phyloP scores from a whole-genome alignment of 2,329 filamentous ascomycete species.

The Ustulina deusta region DNA sequence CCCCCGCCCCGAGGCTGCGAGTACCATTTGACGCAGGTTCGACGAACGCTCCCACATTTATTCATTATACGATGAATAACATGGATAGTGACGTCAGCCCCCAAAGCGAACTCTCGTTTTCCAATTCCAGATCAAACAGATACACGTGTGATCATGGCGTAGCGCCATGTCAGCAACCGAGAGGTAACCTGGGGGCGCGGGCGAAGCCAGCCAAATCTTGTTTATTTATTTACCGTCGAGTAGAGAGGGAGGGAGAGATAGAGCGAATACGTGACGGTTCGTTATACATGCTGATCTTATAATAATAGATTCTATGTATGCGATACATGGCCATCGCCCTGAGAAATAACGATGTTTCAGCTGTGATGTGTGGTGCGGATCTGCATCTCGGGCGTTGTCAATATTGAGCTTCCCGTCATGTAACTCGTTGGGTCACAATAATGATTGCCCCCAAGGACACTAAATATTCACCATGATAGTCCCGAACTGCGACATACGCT shows the following conservation, averaged over 20 bases:
- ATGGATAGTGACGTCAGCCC: no score
- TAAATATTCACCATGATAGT: slow-evolving; percentile 24
- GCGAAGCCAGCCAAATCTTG: slow-evolving; percentile 6
- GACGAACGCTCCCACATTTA: no score
- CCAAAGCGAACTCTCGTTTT: no score
- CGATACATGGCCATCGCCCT: not conserved
- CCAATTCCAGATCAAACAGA: no score
- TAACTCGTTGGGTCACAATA: slow-evolving; percentile 12
- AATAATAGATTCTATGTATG: not conserved
- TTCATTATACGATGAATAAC: no score
- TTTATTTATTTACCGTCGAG: slow-evolving; percentile 30
- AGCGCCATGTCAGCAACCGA: slow-evolving; percentile 13
- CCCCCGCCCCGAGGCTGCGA: no score
- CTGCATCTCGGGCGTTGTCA: slow-evolving; percentile 7
- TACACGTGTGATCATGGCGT: slow-evolving; percentile 15
- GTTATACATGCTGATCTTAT: not conserved
- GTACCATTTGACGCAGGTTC: no score
- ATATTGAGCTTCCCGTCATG: slow-evolving; percentile 1
- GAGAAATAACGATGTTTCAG: not conserved
- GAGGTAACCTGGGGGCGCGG: slow-evolving; percentile 27
- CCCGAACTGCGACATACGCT: slow-evolving; percentile 10
- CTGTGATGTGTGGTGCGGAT: slow-evolving; percentile 8
- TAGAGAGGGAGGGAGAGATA: not conserved
- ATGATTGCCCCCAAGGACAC: slow-evolving; percentile 20
- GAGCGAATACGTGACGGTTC: not conserved